Percentiles rank a stretch among this genome's conserved stretches.
phyloP scores from a whole-genome alignment of 768 basidiomycete species.

The Kwoniella pini region DNA sequence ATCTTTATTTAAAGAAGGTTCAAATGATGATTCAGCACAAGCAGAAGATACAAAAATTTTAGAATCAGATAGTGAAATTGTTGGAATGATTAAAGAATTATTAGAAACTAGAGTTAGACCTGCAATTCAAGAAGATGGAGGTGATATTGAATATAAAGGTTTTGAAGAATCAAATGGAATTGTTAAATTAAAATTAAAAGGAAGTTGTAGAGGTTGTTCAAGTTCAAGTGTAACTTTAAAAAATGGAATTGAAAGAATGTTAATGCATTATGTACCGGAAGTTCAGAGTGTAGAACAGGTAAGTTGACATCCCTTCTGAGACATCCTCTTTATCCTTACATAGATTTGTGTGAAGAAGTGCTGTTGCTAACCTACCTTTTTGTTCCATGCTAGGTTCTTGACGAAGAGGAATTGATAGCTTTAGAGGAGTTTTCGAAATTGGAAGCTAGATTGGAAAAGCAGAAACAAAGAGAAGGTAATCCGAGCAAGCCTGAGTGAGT shows the following conservation, averaged over 20 bases:
- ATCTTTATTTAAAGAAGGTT: slow-evolving; percentile 76
- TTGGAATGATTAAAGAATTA: slow-evolving; percentile 98
- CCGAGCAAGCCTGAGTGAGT: slow-evolving; percentile 37
- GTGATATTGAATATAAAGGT: slow-evolving; percentile 93
- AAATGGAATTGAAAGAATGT: slow-evolving; percentile 95
- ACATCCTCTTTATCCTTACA: too few relatives aligned
- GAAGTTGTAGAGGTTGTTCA: slow-evolving; percentile 92
- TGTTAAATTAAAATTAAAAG: slow-evolving; percentile 89
- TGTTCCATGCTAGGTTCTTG: too few relatives aligned
- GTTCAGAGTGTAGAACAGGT: slow-evolving; percentile 56
- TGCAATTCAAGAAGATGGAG: slow-evolving; percentile 98
- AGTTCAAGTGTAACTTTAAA: slow-evolving; percentile 94
- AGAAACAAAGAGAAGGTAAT: slow-evolving; percentile 21
- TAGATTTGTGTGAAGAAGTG: too few relatives aligned
- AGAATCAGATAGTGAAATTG: slow-evolving; percentile 91
- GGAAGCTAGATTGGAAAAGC: slow-evolving; percentile 44
- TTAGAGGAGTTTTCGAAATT: slow-evolving; percentile 75
- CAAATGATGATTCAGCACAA: slow-evolving; percentile 66
- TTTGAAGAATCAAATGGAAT: slow-evolving; percentile 76
- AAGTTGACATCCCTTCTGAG: slow-evolving; percentile 22
- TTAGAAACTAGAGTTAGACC: slow-evolving; percentile 92
- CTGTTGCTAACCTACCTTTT: too few relatives aligned
- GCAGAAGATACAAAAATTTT: slow-evolving; percentile 91
- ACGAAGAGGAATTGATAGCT: slow-evolving; percentile 84
- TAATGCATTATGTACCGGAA: slow-evolving; percentile 94